Percentiles rank a stretch among this genome's conserved stretches.
These are phyloP conservation scores for Nemania sp. DNA, from an alignment of 2,329 filamentous ascomycete genomes.

Conservation along the genomic window DNA sequence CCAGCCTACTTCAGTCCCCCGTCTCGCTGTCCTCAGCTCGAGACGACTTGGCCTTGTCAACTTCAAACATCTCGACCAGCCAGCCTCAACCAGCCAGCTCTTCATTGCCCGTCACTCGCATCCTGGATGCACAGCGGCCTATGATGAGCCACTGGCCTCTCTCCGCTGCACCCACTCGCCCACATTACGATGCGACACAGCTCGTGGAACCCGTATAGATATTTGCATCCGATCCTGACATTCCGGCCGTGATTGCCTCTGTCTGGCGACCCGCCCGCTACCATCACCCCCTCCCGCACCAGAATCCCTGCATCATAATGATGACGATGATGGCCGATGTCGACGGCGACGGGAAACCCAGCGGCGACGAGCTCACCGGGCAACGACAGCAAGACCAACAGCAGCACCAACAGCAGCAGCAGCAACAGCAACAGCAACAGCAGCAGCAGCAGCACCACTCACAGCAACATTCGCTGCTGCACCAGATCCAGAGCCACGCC, in stretches of 20 bases:
- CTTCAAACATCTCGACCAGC: too few relatives aligned
- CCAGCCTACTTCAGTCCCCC: too few relatives aligned
- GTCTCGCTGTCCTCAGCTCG: too few relatives aligned
- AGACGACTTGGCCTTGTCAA: too few relatives aligned
- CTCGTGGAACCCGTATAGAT: conserved; percentile 5
- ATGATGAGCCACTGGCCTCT: conserved; percentile 6
- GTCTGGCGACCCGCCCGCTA: conserved; percentile 5
- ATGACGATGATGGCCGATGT: conserved; percentile 30
- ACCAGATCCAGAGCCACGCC: conserved; percentile 18
- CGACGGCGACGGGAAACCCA: conserved; percentile 25
- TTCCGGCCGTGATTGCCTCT: conserved; percentile 13
- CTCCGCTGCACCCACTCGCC: conserved; percentile 1
- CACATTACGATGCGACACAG: conserved; percentile 23
- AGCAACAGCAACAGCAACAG: conserved; percentile 2
- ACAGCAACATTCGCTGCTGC: conserved; percentile 3
- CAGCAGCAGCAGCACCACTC: neutral
- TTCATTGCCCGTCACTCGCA: neutral
- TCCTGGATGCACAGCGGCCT: neutral
- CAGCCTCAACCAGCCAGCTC: neutral
- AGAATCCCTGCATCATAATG: conserved; percentile 12
- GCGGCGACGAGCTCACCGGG: neutral
- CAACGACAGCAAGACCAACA: too few relatives aligned
- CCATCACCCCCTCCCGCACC: neutral
- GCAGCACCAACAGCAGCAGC: conserved; percentile 18
- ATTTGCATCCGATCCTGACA: conserved; percentile 8